Base-by-base conservation (phyloP, 805 yeast genomes). In the Saturnispora saitoi region DNA sequence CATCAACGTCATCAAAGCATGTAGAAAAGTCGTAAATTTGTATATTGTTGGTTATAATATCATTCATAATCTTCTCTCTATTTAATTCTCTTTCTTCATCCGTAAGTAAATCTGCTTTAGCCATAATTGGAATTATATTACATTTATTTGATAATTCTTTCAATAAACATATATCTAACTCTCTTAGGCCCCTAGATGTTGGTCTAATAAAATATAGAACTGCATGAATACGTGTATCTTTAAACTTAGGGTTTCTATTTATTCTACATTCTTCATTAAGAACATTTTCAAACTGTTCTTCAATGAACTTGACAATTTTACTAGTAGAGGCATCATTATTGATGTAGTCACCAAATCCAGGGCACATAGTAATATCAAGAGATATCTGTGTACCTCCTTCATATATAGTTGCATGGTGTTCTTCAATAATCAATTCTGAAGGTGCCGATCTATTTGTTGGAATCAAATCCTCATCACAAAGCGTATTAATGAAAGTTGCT, bases 181-280 rank as follows among this genome's bases (percentile, higher is more conserved):
- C 80, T 40, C 77, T 70, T 48, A 86, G 64, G 2, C 82, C 77
- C 55, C 74, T 77, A 42, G 82, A 81, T 2, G 83, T 75, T 1
- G 95, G 90, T 15, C 82, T 73, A 48, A 91, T 72, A 62, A 91
- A 86, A 67, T 88, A 91, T 43, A 91, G 64, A 58, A 95, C 86
- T 28, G 83, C 86, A 68, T 91, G 96, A 42, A 90, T 82, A 42
- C 96, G 72, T 52, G 75, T 67, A 61, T 91, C 98, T 17, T 61
- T 62, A 47, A 71, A 71, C 22, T 56, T 52, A 2, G 58, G 56
- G 12, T 65, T 68, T 67, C 64, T 56, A 52, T 56, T 88, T 70
- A 60, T 74, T 62, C 47, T 86, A 82, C 69, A 81, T 81, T 67
- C 86, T 83, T 62, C 85, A 82, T 68, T 86, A 86, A 57, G 75